Evolutionary conservation across 1,284 basidiomycete genomes (phyloP).

Genomic region (Tilletia horrida): DNA sequence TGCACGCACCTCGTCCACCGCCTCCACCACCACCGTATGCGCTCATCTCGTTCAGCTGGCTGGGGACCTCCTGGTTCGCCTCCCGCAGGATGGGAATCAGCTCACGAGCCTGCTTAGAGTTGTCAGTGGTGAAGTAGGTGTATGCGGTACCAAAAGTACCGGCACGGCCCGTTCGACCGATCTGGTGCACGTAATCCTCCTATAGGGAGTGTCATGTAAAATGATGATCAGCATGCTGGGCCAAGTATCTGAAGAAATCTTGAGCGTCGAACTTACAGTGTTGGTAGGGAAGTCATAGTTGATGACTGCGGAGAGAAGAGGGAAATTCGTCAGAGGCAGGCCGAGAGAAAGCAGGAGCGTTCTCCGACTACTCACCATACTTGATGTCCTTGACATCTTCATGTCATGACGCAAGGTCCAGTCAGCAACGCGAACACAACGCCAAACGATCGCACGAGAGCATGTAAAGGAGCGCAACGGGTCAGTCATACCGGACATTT

Average conservation of each 20-base stretch:
- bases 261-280: constrained; percentile 59
- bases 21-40: constrained; percentile 64
- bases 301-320: constrained; percentile 34
- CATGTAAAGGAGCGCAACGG: too few relatives aligned
- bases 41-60: constrained; percentile 87
- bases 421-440: too few relatives aligned
- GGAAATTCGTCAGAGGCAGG: neutral
- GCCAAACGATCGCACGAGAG: too few relatives aligned
- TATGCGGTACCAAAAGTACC: constrained; percentile 78
- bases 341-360: neutral
- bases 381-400: constrained; percentile 91
- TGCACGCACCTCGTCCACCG: constrained; percentile 26
- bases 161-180: constrained; percentile 71
- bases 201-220: neutral
- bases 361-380: constrained; percentile 67
- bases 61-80: constrained; percentile 80
- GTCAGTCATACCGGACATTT: too few relatives aligned
- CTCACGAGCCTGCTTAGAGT: constrained; percentile 88
- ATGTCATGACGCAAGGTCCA: neutral
- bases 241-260: neutral
- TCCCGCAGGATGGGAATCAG: constrained; percentile 83
- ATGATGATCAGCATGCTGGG: neutral
- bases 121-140: constrained; percentile 83
- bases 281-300: constrained; percentile 98
- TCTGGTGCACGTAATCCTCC: constrained; percentile 86